phyloP scores from a whole-genome alignment of 1,284 basidiomycete species.

The Rhizoctonia solani region DNA sequence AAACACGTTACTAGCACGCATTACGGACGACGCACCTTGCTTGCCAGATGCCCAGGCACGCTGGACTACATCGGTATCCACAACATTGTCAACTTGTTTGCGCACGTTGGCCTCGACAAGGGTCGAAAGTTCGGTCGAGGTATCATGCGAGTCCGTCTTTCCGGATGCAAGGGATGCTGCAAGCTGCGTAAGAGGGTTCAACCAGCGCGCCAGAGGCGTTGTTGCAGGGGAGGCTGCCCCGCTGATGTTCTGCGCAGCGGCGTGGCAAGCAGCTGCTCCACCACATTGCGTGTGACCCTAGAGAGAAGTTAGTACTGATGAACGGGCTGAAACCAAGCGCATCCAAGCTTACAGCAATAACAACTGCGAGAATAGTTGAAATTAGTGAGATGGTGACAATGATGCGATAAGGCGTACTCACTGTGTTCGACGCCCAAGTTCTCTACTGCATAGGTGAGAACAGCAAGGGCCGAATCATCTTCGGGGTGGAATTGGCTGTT shows the following conservation, averaged over 20 bases:
- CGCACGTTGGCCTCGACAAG: constrained; percentile 81
- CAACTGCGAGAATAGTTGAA: constrained; percentile 12
- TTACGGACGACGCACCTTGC: constrained; percentile 43
- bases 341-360: constrained; percentile 23
- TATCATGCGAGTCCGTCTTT: constrained; percentile 41
- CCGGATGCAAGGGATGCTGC: constrained; percentile 51
- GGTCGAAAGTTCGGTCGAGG: constrained; percentile 48
- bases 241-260: constrained; percentile 45
- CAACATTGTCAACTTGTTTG: constrained; percentile 73
- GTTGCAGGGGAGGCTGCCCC: constrained; percentile 42
- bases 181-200: constrained; percentile 67
- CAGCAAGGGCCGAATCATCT: constrained; percentile 78
- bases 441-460: constrained; percentile 81
- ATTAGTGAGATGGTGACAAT: constrained; percentile 37
- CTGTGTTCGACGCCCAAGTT: constrained; percentile 82
- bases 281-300: constrained; percentile 84
- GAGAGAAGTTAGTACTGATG: constrained; percentile 62
- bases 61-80: constrained; percentile 62
- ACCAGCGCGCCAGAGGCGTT: constrained; percentile 69
- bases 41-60: constrained; percentile 73
- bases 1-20: neutral
- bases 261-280: constrained; percentile 68
- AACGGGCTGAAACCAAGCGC: constrained; percentile 14
- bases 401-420: constrained; percentile 51
- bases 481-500: constrained; percentile 75